Percentiles rank a stretch among this genome's conserved stretches.
Evolutionary conservation across 345 rosid species (phyloP).

Genomic region (Cardiospermum halicacabum): DNA sequence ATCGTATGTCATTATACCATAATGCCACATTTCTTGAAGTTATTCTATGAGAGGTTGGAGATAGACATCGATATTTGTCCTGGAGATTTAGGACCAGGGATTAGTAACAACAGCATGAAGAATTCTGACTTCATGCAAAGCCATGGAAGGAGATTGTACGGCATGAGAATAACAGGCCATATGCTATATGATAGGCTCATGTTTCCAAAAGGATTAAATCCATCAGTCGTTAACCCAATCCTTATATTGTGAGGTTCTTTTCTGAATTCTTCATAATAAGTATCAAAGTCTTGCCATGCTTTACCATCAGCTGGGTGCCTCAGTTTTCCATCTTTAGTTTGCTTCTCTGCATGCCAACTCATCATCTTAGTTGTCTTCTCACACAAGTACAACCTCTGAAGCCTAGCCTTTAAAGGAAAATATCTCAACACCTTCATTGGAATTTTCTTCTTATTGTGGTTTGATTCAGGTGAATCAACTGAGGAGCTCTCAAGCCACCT

Average conservation of each 20-base stretch:
- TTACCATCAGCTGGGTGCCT: not conserved
- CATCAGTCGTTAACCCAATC: not conserved
- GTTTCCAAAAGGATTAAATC: slow-evolving; percentile 9
- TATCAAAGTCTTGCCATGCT: slow-evolving; percentile 8
- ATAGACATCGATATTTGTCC: slow-evolving; percentile 9
- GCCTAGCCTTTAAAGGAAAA: too few species aligned
- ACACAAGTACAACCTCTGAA: too few species aligned
- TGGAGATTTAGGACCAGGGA: not conserved
- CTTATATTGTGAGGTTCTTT: not conserved
- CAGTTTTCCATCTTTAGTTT: not conserved
- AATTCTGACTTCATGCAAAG: not conserved
- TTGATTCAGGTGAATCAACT: too few species aligned
- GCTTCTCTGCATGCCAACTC: too few species aligned
- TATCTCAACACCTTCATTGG: too few species aligned
- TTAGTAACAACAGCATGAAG: not conserved
- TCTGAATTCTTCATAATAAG: not conserved
- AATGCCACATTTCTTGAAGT: not conserved
- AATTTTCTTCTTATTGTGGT: too few species aligned
- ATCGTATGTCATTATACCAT: not conserved
- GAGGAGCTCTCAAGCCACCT: too few species aligned
- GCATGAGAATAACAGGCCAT: not conserved
- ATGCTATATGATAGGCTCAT: slow-evolving; percentile 8
- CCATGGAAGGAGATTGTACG: not conserved
- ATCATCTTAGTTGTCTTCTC: too few species aligned
- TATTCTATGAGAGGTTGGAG: slow-evolving; percentile 3